A percentile compares a stretch with the other conserved stretches of the same genome.
Conservation (phyloP, 306 rosid genomes). For the Malus orientalis region DNA sequence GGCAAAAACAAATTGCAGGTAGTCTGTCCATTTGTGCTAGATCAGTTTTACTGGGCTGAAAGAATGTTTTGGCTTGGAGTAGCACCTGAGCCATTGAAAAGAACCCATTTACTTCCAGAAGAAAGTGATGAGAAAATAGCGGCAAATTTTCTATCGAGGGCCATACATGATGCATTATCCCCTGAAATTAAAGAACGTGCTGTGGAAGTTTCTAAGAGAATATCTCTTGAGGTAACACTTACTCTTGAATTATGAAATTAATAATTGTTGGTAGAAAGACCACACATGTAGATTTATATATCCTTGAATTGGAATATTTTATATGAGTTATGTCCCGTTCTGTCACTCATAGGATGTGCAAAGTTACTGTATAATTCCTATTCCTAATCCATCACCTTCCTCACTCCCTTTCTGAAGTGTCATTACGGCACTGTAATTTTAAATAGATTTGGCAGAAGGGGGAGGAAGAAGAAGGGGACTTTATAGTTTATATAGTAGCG, state of each 20-base stretch:
- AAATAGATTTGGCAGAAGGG: background rate
- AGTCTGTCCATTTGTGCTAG: conserved; percentile 69
- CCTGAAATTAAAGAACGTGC: conserved; percentile 50
- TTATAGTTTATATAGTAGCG: background rate
- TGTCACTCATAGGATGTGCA: too few species aligned
- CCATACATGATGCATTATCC: conserved; percentile 48
- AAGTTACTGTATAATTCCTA: too few species aligned
- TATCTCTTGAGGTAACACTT: conserved; percentile 53
- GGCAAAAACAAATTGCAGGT: conserved; percentile 34
- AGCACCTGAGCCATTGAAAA: conserved; percentile 63
- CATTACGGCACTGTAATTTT: background rate
- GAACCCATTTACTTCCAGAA: conserved; percentile 56
- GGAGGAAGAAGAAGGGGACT: background rate
- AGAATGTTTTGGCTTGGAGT: conserved; percentile 87
- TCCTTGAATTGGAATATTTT: too few species aligned
- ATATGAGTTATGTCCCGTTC: too few species aligned
- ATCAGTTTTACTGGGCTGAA: conserved; percentile 90
- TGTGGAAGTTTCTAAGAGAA: conserved; percentile 41
- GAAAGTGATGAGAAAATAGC: conserved; percentile 34
- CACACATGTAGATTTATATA: too few species aligned
- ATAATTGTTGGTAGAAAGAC: too few species aligned
- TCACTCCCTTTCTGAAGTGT: too few species aligned
- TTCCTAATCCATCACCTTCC: too few species aligned
- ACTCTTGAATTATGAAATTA: background rate
- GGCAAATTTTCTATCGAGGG: conserved; percentile 43